A percentile compares a stretch with the other conserved stretches of the same genome.
Conservation (phyloP, 257 asterid genomes). For the Jacaranda mimosifolia region DNA sequence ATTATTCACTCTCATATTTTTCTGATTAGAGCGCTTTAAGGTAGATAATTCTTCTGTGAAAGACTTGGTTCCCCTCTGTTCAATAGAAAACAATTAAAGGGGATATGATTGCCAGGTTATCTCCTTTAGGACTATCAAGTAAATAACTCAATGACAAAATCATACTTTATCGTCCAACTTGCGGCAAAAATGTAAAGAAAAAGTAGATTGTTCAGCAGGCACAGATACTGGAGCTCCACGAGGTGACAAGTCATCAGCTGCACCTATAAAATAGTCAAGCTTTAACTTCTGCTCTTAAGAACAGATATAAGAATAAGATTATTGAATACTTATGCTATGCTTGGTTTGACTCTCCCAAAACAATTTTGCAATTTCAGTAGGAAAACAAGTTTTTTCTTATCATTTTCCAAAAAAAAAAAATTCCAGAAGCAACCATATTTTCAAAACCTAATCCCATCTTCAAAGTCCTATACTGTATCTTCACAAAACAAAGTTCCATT, state of each 20-base stretch:
- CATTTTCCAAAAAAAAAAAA: too few relatives aligned
- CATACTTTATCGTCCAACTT: constrained; percentile 60
- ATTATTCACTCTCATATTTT: constrained; percentile 37
- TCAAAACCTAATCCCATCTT: background rate
- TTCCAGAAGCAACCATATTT: background rate
- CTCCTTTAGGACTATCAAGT: constrained; percentile 34
- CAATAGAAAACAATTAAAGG: constrained; percentile 35
- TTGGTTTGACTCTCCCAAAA: constrained; percentile 9
- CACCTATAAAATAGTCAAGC: constrained; percentile 48
- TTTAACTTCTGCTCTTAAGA: constrained; percentile 30
- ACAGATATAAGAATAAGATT: constrained; percentile 18
- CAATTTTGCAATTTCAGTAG: background rate
- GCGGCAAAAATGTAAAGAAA: constrained; percentile 46
- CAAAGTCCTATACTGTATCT: background rate
- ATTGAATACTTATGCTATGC: background rate
- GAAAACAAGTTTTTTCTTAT: background rate
- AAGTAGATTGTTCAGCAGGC: constrained; percentile 39
- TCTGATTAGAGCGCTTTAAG: constrained; percentile 41
- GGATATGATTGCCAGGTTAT: constrained; percentile 35
- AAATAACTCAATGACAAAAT: constrained; percentile 33
- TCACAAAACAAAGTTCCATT: constrained; percentile 11
- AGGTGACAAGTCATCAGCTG: constrained; percentile 43
- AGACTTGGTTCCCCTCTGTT: constrained; percentile 50
- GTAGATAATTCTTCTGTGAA: constrained; percentile 54
- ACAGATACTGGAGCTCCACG: constrained; percentile 45